Evolutionary conservation across 306 rosid species (phyloP), one percentile per base, ranked within the genome.

Genomic region (Malus domestica): DNA sequence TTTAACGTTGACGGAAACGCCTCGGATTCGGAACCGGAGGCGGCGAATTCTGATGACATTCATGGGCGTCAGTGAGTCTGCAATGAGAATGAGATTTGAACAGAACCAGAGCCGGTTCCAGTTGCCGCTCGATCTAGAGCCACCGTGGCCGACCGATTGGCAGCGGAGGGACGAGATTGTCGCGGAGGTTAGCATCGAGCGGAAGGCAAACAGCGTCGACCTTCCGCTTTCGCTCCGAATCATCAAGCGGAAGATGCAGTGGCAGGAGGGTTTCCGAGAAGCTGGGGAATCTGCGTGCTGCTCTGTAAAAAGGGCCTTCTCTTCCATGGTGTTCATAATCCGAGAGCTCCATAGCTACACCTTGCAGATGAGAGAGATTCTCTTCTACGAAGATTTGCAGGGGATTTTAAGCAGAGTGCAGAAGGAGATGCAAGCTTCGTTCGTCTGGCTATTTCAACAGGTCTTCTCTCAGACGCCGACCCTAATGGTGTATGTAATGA

Each of bases 371-470:
- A 85, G 99, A 19, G 99, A 88, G 76, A 3, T 80, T 52, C 87
- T 96, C 2, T 86, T 68, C 67, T 92, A 72, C 83, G 90, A 90
- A 76, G 97, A 96, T 72, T 85, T 96, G 4, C 96, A 90, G 78
- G 95, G 86, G 8, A 81, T 96, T 76, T 87, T 96, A 11, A 67
- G 77, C 19, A 81, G 96, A 0, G 99, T 96, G 0, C 98, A 96
- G 68, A 82, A 75, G 62, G 99, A 96, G 85, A 89, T 90, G 87
- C 97, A 93, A 57, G 96, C 98, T 11, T 96, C 99, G 0, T 96
- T 96, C 23, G 99, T 96, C 2, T 96, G 99, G 99, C 74, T 96
- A 1, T 96, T 96, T 44, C 98, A 93, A 58, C 99, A 90, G 71
- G 91, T 96, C 8, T 93, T 96, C 71, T 96, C 99, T 25, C 97